Evolutionary conservation across 75 land plant species (phyloP).

Genomic region (Selaginella moellendorffii): DNA sequence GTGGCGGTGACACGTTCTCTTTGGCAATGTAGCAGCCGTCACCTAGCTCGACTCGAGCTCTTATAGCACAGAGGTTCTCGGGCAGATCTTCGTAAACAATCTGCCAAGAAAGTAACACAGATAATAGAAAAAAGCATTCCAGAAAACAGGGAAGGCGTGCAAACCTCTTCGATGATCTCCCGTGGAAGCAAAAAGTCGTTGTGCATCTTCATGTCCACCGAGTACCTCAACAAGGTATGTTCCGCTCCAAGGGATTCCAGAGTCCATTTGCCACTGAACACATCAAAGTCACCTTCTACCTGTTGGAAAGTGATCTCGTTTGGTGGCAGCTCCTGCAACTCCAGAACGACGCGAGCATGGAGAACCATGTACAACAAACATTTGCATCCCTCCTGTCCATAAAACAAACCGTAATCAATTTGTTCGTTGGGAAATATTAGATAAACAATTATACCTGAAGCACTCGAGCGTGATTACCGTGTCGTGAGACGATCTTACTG

Average conservation of each 20-base stretch:
- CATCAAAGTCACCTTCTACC: constrained; percentile 98
- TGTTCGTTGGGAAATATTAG: constrained; percentile 40
- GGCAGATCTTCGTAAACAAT: constrained; percentile 96
- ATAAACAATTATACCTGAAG: constrained; percentile 52
- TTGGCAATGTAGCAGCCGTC: not conserved
- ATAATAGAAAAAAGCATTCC: not conserved
- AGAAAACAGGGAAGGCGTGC: not conserved
- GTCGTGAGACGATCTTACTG: constrained; percentile 59
- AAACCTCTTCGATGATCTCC: constrained; percentile 92
- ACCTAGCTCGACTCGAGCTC: constrained; percentile 54
- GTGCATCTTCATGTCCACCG: constrained; percentile 73
- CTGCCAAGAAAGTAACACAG: constrained; percentile 25
- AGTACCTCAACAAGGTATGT: constrained; percentile 76
- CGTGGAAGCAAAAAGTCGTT: constrained; percentile 76
- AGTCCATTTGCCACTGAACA: constrained; percentile 75
- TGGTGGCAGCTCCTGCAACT: constrained; percentile 59
- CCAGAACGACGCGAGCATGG: constrained; percentile 94
- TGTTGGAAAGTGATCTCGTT: constrained; percentile 78
- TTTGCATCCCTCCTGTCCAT: constrained; percentile 94
- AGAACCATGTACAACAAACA: constrained; percentile 90
- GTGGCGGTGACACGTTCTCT: not conserved
- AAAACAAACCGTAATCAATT: constrained; percentile 11
- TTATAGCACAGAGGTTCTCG: constrained; percentile 88
- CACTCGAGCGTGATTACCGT: constrained; percentile 69
- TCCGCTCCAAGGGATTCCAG: constrained; percentile 72